A percentile compares a stretch with the other conserved stretches of the same genome.
These are phyloP conservation scores for Aquilaria malaccensis DNA, from an alignment of 345 rosid genomes.

Conservation along the genomic window DNA sequence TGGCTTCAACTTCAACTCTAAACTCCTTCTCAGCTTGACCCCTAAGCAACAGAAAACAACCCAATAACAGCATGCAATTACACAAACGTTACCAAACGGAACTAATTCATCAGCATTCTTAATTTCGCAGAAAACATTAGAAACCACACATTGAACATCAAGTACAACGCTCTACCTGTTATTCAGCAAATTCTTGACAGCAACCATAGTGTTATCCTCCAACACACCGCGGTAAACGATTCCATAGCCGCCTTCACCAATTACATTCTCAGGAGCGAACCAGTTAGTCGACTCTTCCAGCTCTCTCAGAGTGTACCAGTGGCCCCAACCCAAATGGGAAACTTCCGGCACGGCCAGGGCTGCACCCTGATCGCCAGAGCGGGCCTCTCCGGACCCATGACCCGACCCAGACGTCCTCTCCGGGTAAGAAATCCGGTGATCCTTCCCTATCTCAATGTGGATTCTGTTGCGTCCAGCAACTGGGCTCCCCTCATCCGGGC, in stretches of 20 bases:
- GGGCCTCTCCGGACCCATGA: slow-evolving; percentile 42
- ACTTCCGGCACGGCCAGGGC: slow-evolving; percentile 64
- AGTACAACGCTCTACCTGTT: slow-evolving; percentile 37
- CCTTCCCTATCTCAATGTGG: slow-evolving; percentile 85
- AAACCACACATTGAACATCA: background rate
- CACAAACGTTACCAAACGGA: background rate
- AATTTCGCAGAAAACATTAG: background rate
- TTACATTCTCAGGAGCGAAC: slow-evolving; percentile 72
- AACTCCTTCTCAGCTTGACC: slow-evolving; percentile 99
- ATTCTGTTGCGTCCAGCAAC: slow-evolving; percentile 37
- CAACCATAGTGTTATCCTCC: slow-evolving; percentile 57
- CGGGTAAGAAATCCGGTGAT: slow-evolving; percentile 71
- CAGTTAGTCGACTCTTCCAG: slow-evolving; percentile 73
- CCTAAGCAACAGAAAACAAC: slow-evolving; percentile 24
- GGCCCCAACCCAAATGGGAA: slow-evolving; percentile 98
- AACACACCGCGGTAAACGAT: slow-evolving; percentile 81
- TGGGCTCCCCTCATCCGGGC: slow-evolving; percentile 36
- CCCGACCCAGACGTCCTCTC: slow-evolving; percentile 51
- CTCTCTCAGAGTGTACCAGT: slow-evolving; percentile 93
- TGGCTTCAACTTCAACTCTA: slow-evolving; percentile 95
- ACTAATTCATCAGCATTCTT: background rate
- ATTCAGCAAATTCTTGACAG: slow-evolving; percentile 85
- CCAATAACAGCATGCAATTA: slow-evolving; percentile 1
- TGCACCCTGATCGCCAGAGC: slow-evolving; percentile 48
- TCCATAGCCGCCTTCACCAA: slow-evolving; percentile 98